These are phyloP conservation scores for Diplodia intermedia DNA, from an alignment of 2,329 filamentous ascomycete species.

Conservation along the genomic window DNA sequence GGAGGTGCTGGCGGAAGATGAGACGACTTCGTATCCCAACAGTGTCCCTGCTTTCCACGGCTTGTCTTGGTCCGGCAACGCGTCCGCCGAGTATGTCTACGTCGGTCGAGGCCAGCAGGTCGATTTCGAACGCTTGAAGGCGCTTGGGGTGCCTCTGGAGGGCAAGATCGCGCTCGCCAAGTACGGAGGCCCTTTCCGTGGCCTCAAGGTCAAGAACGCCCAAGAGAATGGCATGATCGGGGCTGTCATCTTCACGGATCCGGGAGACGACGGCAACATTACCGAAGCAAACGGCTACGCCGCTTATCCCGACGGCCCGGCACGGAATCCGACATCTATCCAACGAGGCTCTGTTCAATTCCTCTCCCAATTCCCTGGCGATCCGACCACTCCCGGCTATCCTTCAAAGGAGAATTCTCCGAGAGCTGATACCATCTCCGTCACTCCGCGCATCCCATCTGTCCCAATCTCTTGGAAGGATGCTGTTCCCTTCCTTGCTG, in stretches of 20 bases:
- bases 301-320: conserved; percentile 53
- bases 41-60: conserved; percentile 57
- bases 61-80: conserved; percentile 56
- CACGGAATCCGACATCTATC: conserved; percentile 54
- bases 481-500: conserved; percentile 78
- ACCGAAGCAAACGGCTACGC: conserved; percentile 55
- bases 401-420: conserved; percentile 82
- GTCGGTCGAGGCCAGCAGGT: conserved; percentile 52
- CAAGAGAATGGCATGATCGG: conserved; percentile 55
- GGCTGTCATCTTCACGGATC: conserved; percentile 55
- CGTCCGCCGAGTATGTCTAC: conserved; percentile 57
- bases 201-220: conserved; percentile 58
- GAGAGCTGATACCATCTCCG: conserved; percentile 68
- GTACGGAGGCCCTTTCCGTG: conserved; percentile 55
- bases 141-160: conserved; percentile 53
- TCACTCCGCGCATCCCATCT: conserved; percentile 80
- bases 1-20: conserved; percentile 45
- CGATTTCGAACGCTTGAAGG: conserved; percentile 54
- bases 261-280: conserved; percentile 56
- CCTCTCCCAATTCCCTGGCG: conserved; percentile 61
- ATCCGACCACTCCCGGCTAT: conserved; percentile 64
- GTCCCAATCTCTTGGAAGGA: conserved; percentile 85
- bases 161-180: conserved; percentile 58
- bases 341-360: conserved; percentile 63
- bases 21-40: conserved; percentile 46